These are phyloP conservation scores for Capronia coronata DNA, from an alignment of 2,329 filamentous ascomycete genomes.

Conservation along the genomic window DNA sequence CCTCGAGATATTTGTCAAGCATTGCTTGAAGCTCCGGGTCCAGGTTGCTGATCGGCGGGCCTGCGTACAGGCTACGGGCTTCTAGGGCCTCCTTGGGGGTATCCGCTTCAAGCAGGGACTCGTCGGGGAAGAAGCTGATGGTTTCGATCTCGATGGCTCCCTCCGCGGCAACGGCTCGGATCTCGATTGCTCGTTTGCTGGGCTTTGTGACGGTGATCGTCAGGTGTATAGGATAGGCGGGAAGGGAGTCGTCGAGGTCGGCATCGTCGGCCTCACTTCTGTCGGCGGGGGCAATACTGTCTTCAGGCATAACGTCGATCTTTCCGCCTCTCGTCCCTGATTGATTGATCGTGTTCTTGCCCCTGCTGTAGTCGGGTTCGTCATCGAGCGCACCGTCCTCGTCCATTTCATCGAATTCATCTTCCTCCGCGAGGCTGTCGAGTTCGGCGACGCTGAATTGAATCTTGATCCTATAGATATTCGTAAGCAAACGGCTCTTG, in stretches of 20 bases:
- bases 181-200: slow-evolving; percentile 73
- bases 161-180: slow-evolving; percentile 81
- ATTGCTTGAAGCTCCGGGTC: slow-evolving; percentile 93
- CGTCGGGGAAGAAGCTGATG: slow-evolving; percentile 63
- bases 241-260: slow-evolving; percentile 44
- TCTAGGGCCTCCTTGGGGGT: slow-evolving; percentile 64
- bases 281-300: slow-evolving; percentile 52
- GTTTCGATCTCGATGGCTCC: slow-evolving; percentile 83
- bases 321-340: slow-evolving; percentile 46
- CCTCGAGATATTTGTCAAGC: slow-evolving; percentile 88
- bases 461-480: slow-evolving; percentile 58
- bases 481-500: slow-evolving; percentile 14
- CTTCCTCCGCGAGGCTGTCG: slow-evolving; percentile 56
- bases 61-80: slow-evolving; percentile 56
- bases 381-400: slow-evolving; percentile 49
- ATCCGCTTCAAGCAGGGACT: slow-evolving; percentile 68
- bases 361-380: slow-evolving; percentile 53
- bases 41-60: slow-evolving; percentile 86
- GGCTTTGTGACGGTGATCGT: slow-evolving; percentile 86
- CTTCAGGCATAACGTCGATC: slow-evolving; percentile 51
- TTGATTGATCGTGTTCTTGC: slow-evolving; percentile 52
- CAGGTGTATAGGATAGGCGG: slow-evolving; percentile 70
- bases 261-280: slow-evolving; percentile 53
- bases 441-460: slow-evolving; percentile 81
- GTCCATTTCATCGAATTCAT: slow-evolving; percentile 49